These are phyloP conservation scores for Lachnellula subtilissima DNA, from an alignment of 2,329 filamentous ascomycete genomes.

Conservation along the genomic window DNA sequence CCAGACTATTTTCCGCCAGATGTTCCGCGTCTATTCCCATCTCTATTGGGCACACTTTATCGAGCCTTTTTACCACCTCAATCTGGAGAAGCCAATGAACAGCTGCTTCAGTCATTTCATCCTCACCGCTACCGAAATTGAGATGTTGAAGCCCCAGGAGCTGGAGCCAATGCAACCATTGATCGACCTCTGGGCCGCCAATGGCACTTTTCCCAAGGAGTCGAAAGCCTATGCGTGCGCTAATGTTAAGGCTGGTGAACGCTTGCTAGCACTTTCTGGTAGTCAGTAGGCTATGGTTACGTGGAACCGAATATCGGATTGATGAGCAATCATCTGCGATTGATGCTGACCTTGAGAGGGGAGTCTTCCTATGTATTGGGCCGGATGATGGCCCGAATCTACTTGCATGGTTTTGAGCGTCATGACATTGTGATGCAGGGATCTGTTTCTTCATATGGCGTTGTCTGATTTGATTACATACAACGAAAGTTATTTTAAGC, in stretches of 20 bases:
- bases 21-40: slow-evolving; percentile 98
- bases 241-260: slow-evolving; percentile 56
- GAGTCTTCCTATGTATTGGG: slow-evolving; percentile 8
- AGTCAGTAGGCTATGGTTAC: not conserved
- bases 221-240: slow-evolving; percentile 63
- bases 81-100: slow-evolving; percentile 76
- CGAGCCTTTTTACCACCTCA: slow-evolving; percentile 78
- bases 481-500: not conserved
- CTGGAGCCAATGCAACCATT: slow-evolving; percentile 94
- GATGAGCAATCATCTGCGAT: slow-evolving; percentile 3
- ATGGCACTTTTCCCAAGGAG: slow-evolving; percentile 78
- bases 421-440: slow-evolving; percentile 21
- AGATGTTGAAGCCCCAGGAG: slow-evolving; percentile 82
- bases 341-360: slow-evolving; percentile 7
- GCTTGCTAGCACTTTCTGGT: slow-evolving; percentile 39
- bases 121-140: slow-evolving; percentile 72
- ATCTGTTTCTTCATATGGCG: slow-evolving; percentile 12
- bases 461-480: slow-evolving; percentile 16
- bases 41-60: slow-evolving; percentile 95
- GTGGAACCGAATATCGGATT: slow-evolving; percentile 1
- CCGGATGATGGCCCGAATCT: slow-evolving; percentile 13
- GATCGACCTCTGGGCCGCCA: slow-evolving; percentile 85
- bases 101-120: slow-evolving; percentile 85
- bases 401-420: slow-evolving; percentile 17
- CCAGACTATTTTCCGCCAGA: slow-evolving; percentile 92